These are phyloP conservation scores for Alternaria novae-zelandiae DNA, from an alignment of 2,329 filamentous ascomycete genomes.

Conservation along the genomic window DNA sequence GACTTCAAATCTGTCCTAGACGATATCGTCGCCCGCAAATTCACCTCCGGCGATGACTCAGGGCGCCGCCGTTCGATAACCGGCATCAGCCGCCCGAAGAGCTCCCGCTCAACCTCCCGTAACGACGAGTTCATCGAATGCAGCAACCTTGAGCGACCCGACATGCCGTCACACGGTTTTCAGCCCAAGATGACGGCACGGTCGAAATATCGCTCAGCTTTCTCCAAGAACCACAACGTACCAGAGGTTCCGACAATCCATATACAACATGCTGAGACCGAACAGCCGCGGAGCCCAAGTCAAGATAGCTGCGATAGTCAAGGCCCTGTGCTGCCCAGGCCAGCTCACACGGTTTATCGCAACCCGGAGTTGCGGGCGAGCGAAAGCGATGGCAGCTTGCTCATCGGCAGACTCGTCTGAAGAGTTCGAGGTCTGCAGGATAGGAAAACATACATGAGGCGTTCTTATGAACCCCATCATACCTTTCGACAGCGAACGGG, in stretches of 20 bases:
- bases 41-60: slow-evolving; percentile 25
- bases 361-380: slow-evolving; percentile 11
- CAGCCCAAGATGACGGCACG: slow-evolving; percentile 4
- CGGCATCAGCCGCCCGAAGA: slow-evolving; percentile 13
- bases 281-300: slow-evolving; percentile 28
- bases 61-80: slow-evolving; percentile 19
- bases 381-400: slow-evolving; percentile 22
- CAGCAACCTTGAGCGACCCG: slow-evolving; percentile 11
- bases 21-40: slow-evolving; percentile 36
- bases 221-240: slow-evolving; percentile 11
- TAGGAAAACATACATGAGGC: accelerated
- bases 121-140: slow-evolving; percentile 30
- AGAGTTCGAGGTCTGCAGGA: slow-evolving; percentile 11
- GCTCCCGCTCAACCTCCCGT: slow-evolving; percentile 21
- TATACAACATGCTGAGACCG: slow-evolving; percentile 29
- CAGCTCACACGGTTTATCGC: slow-evolving; percentile 22
- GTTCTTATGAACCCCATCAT: not conserved
- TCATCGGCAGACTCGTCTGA: slow-evolving; percentile 28
- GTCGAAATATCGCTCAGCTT: slow-evolving; percentile 21
- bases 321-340: slow-evolving; percentile 21
- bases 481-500: not conserved
- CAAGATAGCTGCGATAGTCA: slow-evolving; percentile 29
- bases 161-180: not conserved
- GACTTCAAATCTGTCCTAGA: slow-evolving; percentile 47
- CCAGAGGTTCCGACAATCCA: slow-evolving; percentile 28